A percentile compares a stretch with the other conserved stretches of the same genome.
These are phyloP conservation scores for Mortierella polycephala DNA, from an alignment of 371 early-diverging fungal species.

Conservation along the genomic window DNA sequence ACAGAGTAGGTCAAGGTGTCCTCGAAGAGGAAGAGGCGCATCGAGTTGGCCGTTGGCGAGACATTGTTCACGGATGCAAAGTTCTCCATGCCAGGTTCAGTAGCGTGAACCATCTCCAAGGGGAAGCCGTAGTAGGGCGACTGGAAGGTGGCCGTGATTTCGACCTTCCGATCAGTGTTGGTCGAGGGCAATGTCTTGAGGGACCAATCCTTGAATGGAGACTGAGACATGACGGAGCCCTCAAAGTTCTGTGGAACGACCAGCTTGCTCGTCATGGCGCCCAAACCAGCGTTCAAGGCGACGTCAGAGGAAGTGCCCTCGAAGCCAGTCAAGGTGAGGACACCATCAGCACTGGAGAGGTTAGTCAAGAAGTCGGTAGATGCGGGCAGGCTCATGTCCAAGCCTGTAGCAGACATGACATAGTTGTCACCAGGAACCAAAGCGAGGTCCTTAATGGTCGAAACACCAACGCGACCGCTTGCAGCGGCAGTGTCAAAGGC, in stretches of 20 bases:
- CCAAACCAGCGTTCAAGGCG: slow-evolving; percentile 40
- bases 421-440: slow-evolving; percentile 41
- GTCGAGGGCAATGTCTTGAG: slow-evolving; percentile 31
- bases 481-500: slow-evolving; percentile 22
- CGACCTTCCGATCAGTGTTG: slow-evolving; percentile 7
- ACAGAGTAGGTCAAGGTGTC: slow-evolving; percentile 19
- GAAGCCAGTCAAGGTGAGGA: slow-evolving; percentile 25
- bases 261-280: slow-evolving; percentile 12
- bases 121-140: slow-evolving; percentile 48
- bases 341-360: slow-evolving; percentile 5
- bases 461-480: slow-evolving; percentile 25
- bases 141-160: slow-evolving; percentile 43
- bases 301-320: slow-evolving; percentile 13
- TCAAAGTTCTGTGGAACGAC: slow-evolving; percentile 17
- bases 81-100: slow-evolving; percentile 13
- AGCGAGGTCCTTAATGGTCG: slow-evolving; percentile 23
- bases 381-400: slow-evolving; percentile 15
- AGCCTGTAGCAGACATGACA: slow-evolving; percentile 22
- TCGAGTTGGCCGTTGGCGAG: not conserved
- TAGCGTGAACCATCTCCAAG: slow-evolving; percentile 9
- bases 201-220: slow-evolving; percentile 39
- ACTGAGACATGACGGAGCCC: slow-evolving; percentile 35
- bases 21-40: slow-evolving; percentile 25
- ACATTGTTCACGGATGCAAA: slow-evolving; percentile 6
- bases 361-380: slow-evolving; percentile 9